Percentiles rank a stretch among this genome's conserved stretches.
These are phyloP conservation scores for Calophaca sinica DNA, from an alignment of 306 rosid species.

Conservation along the genomic window DNA sequence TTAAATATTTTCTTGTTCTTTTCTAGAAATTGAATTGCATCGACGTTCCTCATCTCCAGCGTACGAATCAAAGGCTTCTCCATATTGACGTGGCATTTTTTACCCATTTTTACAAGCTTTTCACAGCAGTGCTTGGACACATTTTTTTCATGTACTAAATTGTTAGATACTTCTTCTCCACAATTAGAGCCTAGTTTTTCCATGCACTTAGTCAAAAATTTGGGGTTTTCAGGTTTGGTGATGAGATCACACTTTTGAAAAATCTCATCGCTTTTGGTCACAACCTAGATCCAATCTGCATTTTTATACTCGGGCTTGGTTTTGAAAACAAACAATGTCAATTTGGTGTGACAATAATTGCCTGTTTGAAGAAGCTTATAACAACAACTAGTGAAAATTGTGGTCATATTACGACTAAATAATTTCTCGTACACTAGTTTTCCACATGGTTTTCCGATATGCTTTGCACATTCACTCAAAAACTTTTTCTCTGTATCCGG, in stretches of 20 bases:
- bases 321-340: neutral
- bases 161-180: neutral
- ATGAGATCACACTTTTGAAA: neutral
- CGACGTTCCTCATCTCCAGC: neutral
- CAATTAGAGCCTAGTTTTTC: neutral
- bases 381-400: neutral
- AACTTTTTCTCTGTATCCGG: too few species aligned
- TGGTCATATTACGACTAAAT: neutral
- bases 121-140: neutral
- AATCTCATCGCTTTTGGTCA: neutral
- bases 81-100: neutral
- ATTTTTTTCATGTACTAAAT: neutral
- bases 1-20: neutral
- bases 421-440: neutral
- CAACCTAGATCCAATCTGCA: neutral
- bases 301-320: neutral
- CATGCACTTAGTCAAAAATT: neutral
- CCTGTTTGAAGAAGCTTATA: slow-evolving; percentile 39
- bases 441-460: neutral
- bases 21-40: neutral
- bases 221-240: neutral
- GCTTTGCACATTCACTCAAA: neutral
- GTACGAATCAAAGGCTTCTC: slow-evolving; percentile 27
- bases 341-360: neutral
- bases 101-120: slow-evolving; percentile 27